Evolutionary conservation across 441 rosid species (phyloP), one percentile per base, ranked within the genome.

Genomic region (Adansonia gregorii): DNA sequence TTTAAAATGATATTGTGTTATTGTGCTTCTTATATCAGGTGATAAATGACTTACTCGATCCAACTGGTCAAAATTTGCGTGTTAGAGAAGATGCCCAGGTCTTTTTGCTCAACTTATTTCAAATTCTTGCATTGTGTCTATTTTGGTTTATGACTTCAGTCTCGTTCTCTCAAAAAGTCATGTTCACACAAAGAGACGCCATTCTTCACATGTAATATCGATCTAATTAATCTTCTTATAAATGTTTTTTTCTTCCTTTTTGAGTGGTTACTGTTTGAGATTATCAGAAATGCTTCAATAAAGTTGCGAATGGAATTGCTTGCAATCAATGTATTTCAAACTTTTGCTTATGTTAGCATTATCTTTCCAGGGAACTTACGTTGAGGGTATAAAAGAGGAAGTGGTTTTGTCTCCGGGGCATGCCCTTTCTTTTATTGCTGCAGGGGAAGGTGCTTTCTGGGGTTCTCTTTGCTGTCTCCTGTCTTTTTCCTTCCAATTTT

Each of bases 391-490:
- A 80, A 97, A 97, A 85, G 99, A 97, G 90, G 98, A 97, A 88
- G 98, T 97, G 73, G 97, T 97, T 67, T 85, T 97, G 83, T 97
- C 98, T 86, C 98, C 99, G 48, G 99, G 99, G 70, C 99, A 95
- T 79, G 99, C 90, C 39, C 89, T 97, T 80, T 97, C 99, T 72
- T 97, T 97, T 83, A 93, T 97, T 87, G 97, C 99, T 73, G 98
- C 98, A 49, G 99, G 99, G 66, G 99, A 97, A 90, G 99, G 99
- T 97, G 86, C 73, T n/a, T 52, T 78, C 24, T 70, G 43, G 24
- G 39, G 4, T 60, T 67, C 43, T 45, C 76, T 75, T 41, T 15
- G 31, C 48, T 11, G 20, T 78, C 41, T 71, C 60, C 19, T 67
- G 43, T 10, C 17, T 52, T 54, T 54, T 56, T 74, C 35, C 51